Evolutionary conservation across 129 eudicot genomes (phyloP).

Genomic region (Glebionis coronaria): DNA sequence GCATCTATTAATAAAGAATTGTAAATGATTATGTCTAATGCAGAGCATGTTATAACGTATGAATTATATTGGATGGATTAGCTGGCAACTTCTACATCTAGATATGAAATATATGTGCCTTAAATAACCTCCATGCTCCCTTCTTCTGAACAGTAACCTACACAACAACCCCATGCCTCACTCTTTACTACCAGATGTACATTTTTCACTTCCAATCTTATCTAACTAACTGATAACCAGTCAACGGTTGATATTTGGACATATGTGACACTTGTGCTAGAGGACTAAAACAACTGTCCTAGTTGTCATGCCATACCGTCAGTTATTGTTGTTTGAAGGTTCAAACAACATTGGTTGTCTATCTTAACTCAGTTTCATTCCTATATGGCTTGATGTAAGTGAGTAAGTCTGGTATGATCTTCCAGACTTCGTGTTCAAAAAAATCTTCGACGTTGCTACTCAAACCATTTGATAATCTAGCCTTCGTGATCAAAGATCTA

Average conservation of each 20-base stretch:
- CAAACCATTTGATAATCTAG: too few relatives aligned
- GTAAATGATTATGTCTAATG: conserved; percentile 26
- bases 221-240: conserved; percentile 15
- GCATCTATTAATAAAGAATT: too few relatives aligned
- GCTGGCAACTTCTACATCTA: conserved; percentile 24
- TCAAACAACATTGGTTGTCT: too few relatives aligned
- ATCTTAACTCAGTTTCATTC: too few relatives aligned
- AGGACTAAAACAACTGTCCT: conserved; percentile 5
- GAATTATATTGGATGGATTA: neutral
- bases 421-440: too few relatives aligned
- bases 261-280: neutral
- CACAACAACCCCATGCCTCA: conserved; percentile 19
- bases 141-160: conserved; percentile 15
- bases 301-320: conserved; percentile 31
- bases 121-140: conserved; percentile 32
- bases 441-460: too few relatives aligned
- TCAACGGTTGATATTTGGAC: conserved; percentile 19
- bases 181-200: conserved; percentile 5
- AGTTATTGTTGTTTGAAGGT: neutral
- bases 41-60: conserved; percentile 17
- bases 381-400: too few relatives aligned
- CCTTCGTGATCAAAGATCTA: too few relatives aligned
- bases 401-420: too few relatives aligned
- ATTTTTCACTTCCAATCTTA: conserved; percentile 7
- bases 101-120: conserved; percentile 15